Percentiles rank a stretch among this genome's conserved stretches.
These are phyloP conservation scores for Gentiana dahurica DNA, from an alignment of 257 asterid species.

Conservation along the genomic window DNA sequence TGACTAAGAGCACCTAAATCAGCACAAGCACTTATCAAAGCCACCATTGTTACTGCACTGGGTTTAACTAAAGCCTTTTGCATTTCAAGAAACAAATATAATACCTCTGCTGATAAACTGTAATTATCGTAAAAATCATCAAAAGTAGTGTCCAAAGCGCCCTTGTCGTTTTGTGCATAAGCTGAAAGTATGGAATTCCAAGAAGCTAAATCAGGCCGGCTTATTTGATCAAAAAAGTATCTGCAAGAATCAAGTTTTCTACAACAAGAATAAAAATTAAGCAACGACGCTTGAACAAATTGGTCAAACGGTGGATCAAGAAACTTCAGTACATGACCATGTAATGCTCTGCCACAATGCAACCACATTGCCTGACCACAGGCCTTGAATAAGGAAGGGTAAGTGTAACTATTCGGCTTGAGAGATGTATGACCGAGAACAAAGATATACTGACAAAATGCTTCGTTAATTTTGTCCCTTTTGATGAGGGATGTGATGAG, in stretches of 20 bases:
- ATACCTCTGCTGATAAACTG: slow-evolving; percentile 35
- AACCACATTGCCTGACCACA: slow-evolving; percentile 35
- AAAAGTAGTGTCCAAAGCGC: slow-evolving; percentile 5
- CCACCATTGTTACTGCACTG: slow-evolving; percentile 46
- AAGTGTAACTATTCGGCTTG: slow-evolving; percentile 56
- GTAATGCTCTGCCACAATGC: slow-evolving; percentile 49
- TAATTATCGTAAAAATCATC: slow-evolving; percentile 15
- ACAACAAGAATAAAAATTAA: slow-evolving; percentile 50
- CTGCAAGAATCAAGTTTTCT: slow-evolving; percentile 39
- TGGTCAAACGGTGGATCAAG: slow-evolving; percentile 38
- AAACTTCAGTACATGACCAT: slow-evolving; percentile 56
- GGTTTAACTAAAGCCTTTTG: slow-evolving; percentile 37
- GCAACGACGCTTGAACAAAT: slow-evolving; percentile 63
- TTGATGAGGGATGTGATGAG: slow-evolving; percentile 45
- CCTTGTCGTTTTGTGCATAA: slow-evolving; percentile 30
- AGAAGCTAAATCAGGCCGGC: slow-evolving; percentile 52
- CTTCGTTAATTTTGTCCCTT: slow-evolving; percentile 24
- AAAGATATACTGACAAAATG: slow-evolving; percentile 32
- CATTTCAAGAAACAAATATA: slow-evolving; percentile 46
- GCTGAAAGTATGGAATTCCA: slow-evolving; percentile 70
- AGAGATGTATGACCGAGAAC: slow-evolving; percentile 20
- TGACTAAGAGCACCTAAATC: slow-evolving; percentile 49
- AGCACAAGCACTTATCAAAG: slow-evolving; percentile 50
- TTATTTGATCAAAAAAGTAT: slow-evolving; percentile 38
- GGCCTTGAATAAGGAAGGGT: slow-evolving; percentile 69